Evolutionary conservation across 2,329 filamentous ascomycete genomes (phyloP).

Genomic region (Fusarium armeniacum): DNA sequence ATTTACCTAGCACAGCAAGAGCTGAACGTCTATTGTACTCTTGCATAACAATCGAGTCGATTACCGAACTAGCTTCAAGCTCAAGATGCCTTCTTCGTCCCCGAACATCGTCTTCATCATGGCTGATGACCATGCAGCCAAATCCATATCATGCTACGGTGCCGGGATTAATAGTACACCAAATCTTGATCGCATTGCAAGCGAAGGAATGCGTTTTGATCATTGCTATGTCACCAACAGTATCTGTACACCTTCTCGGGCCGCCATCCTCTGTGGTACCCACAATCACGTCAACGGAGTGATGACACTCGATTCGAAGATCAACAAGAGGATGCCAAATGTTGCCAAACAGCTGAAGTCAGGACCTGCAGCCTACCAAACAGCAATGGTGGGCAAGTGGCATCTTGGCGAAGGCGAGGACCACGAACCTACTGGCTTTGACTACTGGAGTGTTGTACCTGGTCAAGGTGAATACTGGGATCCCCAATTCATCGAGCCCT

Average conservation of each 20-base stretch:
- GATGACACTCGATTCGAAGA: slow-evolving; percentile 60
- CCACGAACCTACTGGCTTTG: slow-evolving; percentile 65
- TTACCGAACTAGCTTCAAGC: fast-evolving
- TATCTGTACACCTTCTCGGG: slow-evolving; percentile 67
- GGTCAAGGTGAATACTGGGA: slow-evolving; percentile 68
- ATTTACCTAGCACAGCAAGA: background rate
- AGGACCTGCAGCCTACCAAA: slow-evolving; percentile 60
- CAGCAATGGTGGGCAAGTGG: slow-evolving; percentile 69
- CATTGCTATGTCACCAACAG: slow-evolving; percentile 69
- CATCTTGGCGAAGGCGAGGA: slow-evolving; percentile 63
- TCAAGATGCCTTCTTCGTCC: background rate
- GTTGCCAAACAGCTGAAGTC: slow-evolving; percentile 64
- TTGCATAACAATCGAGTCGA: no score
- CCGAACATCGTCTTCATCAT: slow-evolving; percentile 63
- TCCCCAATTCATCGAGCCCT: slow-evolving; percentile 62
- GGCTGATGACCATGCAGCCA: slow-evolving; percentile 68
- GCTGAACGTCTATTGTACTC: background rate
- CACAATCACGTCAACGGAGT: slow-evolving; percentile 68
- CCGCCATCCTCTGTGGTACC: slow-evolving; percentile 64
- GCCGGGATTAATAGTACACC: slow-evolving; percentile 66
- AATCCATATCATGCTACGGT: slow-evolving; percentile 64
- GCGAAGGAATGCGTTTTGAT: slow-evolving; percentile 65
- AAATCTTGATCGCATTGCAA: slow-evolving; percentile 64
- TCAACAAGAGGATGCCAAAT: slow-evolving; percentile 65
- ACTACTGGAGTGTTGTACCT: slow-evolving; percentile 66